Conservation (phyloP, 192 early-diverging fungal genomes). For the Backusella liffmaniae region DNA sequence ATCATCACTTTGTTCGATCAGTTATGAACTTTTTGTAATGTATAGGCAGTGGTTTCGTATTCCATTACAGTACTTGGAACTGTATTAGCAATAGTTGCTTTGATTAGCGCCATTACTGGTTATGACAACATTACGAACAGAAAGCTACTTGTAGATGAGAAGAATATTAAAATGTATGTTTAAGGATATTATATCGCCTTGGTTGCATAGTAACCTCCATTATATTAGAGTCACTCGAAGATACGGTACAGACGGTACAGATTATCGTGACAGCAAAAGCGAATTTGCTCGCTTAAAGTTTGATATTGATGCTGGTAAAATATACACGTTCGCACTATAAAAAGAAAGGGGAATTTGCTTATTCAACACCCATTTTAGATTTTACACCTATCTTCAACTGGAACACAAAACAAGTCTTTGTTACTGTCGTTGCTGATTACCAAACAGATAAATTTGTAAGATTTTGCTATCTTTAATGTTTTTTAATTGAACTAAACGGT, state of each 20-base stretch:
- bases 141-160: slow-evolving; percentile 17
- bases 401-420: slow-evolving; percentile 91
- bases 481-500: background rate
- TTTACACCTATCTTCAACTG: slow-evolving; percentile 79
- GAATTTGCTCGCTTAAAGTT: slow-evolving; percentile 66
- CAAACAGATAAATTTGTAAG: slow-evolving; percentile 64
- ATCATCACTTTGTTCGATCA: background rate
- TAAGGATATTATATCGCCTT: background rate
- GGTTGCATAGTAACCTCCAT: background rate
- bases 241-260: slow-evolving; percentile 51
- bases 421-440: slow-evolving; percentile 77
- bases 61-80: slow-evolving; percentile 19
- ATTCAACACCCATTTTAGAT: slow-evolving; percentile 48
- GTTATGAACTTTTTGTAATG: background rate
- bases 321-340: background rate
- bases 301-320: slow-evolving; percentile 67
- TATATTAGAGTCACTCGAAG: slow-evolving; percentile 40
- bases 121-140: background rate
- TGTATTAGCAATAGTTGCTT: slow-evolving; percentile 27
- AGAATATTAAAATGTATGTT: slow-evolving; percentile 28
- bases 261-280: slow-evolving; percentile 52
- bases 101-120: slow-evolving; percentile 21
- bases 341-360: background rate
- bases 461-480: background rate
- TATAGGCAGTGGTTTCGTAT: slow-evolving; percentile 28